Evolutionary conservation across 768 basidiomycete genomes (phyloP), one percentile per base, ranked within the genome.

Genomic region (Tricholoma terreum): DNA sequence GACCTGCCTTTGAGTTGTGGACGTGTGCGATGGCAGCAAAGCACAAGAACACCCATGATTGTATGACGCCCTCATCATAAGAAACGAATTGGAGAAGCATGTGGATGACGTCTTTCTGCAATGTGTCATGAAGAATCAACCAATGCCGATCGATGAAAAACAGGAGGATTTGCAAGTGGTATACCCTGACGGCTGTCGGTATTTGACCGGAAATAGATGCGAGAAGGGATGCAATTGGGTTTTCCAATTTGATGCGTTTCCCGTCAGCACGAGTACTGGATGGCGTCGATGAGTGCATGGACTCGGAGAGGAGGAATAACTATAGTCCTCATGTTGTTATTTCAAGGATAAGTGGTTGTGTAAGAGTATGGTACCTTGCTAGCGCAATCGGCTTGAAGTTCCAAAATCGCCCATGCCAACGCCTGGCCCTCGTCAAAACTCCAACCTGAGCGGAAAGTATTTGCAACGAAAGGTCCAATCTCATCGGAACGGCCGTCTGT

Each of bases 61-160:
- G 94, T 1, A 90, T 73, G 3, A 69, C 65, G 0, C 77, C 65
- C 50, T 94, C 89, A 38, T 90, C 85, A 24, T 80, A 73, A 4
- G 84, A 78, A 31, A 95, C 74, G 35, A 87, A 79, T 48, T 83
- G 79, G 10, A 85, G 65, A 27, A 94, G 78, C 1, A 77, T 71
- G 19, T 75, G 64, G 50, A 87, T 71, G 33, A 94, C 75, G 2
- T 82, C 77, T 45, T 75, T 72, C 60, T 86, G 86, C 36, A 89
- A 76, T 4, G 76, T 70, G 33, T 74, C 67, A 58, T 90, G 85
- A 21, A 97, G 70, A 21, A 76, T 66, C 12, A 61, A 24, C 91
- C 91, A 94, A 67, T 95, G 86, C 22, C 84, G 79, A 63, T 90
- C 85, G 59, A 94, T 81, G 67, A 97, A 77, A 75, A 98, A 97